Base-by-base conservation (phyloP, 2,329 filamentous ascomycete species). In the Daldinia eschscholtzii region DNA sequence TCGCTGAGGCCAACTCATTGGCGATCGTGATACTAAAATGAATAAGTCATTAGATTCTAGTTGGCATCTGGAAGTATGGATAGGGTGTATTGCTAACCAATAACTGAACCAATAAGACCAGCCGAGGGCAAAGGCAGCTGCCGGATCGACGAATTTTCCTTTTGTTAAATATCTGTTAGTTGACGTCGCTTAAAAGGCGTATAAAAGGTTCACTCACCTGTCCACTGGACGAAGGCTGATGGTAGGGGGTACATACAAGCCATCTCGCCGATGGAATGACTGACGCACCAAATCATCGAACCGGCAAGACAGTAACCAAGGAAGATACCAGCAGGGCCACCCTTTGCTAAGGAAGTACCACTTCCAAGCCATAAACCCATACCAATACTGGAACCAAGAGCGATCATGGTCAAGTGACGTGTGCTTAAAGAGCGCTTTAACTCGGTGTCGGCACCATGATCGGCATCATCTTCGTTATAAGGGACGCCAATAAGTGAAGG, bases 351-450 rank as follows among this genome's bases (percentile, higher is more conserved):
- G 1, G 81, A 82, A 15, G 76, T 78, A 15, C 83, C 83, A 48
- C 78, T 80, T 13, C 83, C 83, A n/a, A 84, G 78, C 81, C 82
- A 84, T 10, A 84, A 70, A 20, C 83, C 83, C 78, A 82, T 82
- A 4, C 83, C 83, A 74, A 85, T 85, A 26, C 79, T 82, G 20
- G 79, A 80, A 48, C 80, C 80, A 37, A 83, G 78, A 18, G 84
- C 85, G 64, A 87, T 85, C 84, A 87, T 87, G 71, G 86, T 84
- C 56, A 87, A 80, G 71, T 86, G 85, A 15, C 84, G 80, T 10
- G 81, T 82, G 66, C 79, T 77, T 37, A 84, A 77, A 4, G 76
- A 73, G 18, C 81, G 79, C 46, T 79, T 76, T 18, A 84, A 76
- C 60, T 82, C 79, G 74, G 75, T 73, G 10, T 74, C 72, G 48